These are phyloP conservation scores for Westerdykella ornata DNA, from an alignment of 2,329 filamentous ascomycete genomes.

Conservation along the genomic window DNA sequence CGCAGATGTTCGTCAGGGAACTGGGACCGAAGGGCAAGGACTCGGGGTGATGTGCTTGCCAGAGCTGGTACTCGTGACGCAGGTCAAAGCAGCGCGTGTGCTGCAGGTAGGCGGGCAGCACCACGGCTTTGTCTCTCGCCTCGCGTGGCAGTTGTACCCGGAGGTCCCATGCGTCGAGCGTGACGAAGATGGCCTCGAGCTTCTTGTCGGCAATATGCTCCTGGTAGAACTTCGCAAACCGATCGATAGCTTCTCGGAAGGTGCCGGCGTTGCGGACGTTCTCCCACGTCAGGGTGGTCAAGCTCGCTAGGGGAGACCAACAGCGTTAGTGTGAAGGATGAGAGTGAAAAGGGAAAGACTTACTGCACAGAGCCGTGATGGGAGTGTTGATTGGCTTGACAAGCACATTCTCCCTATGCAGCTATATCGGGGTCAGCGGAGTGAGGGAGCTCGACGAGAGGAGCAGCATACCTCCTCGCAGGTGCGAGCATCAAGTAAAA, in stretches of 20 bases:
- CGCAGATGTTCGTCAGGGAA: slow-evolving; percentile 94
- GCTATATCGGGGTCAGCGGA: slow-evolving; percentile 46
- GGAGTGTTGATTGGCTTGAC: slow-evolving; percentile 98
- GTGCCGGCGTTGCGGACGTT: slow-evolving; percentile 96
- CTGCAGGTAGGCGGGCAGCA: slow-evolving; percentile 91
- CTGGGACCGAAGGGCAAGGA: slow-evolving; percentile 94
- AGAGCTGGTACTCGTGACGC: slow-evolving; percentile 93
- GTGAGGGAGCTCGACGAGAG: slow-evolving; percentile 6
- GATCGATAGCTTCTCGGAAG: slow-evolving; percentile 92
- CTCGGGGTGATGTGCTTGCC: slow-evolving; percentile 97
- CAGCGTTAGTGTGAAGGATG: slow-evolving; percentile 19
- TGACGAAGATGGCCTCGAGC: slow-evolving; percentile 96
- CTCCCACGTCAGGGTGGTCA: slow-evolving; percentile 98
- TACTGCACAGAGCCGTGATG: slow-evolving; percentile 97
- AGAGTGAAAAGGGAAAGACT: slow-evolving; percentile 39
- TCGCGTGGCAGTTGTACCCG: slow-evolving; percentile 95
- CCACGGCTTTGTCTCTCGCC: slow-evolving; percentile 95
- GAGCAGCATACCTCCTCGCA: slow-evolving; percentile 68
- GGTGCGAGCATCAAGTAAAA: slow-evolving; percentile 82
- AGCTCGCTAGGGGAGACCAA: slow-evolving; percentile 60
- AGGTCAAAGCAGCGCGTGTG: slow-evolving; percentile 97
- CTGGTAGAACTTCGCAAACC: slow-evolving; percentile 87
- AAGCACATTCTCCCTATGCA: slow-evolving; percentile 90
- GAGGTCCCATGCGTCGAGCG: slow-evolving; percentile 95
- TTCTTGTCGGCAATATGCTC: slow-evolving; percentile 88